These are phyloP conservation scores for Podospora conica DNA, from an alignment of 495 filamentous ascomycete genomes.

Conservation along the genomic window DNA sequence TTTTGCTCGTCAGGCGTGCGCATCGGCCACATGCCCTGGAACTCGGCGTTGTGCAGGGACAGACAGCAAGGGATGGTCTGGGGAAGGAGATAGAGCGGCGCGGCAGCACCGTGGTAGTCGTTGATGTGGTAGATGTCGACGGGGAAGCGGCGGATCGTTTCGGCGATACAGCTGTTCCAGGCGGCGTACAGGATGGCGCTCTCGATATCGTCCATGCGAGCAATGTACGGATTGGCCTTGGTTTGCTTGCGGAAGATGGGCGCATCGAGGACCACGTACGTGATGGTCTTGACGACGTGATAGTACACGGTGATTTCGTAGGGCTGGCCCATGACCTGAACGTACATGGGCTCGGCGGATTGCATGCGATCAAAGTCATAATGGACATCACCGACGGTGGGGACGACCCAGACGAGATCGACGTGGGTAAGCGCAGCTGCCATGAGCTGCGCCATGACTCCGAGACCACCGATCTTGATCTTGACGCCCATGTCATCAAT, in stretches of 20 bases:
- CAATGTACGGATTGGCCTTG: conserved; percentile 57
- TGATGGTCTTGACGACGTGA: conserved; percentile 59
- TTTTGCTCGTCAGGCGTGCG: conserved; percentile 55
- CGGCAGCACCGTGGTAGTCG: conserved; percentile 68
- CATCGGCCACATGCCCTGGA: conserved; percentile 67
- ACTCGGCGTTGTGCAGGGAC: conserved; percentile 51
- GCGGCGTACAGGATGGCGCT: conserved; percentile 65
- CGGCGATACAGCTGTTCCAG: conserved; percentile 64
- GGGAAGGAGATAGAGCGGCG: conserved; percentile 61
- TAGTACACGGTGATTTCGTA: conserved; percentile 61
- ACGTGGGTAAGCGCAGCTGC: conserved; percentile 60
- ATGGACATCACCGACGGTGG: conserved; percentile 59
- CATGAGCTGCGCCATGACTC: conserved; percentile 66
- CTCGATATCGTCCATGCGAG: conserved; percentile 66
- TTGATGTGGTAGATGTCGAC: conserved; percentile 72
- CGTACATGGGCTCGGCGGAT: conserved; percentile 53
- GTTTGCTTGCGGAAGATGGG: conserved; percentile 63
- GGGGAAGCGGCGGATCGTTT: conserved; percentile 47
- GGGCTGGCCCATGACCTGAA: conserved; percentile 54
- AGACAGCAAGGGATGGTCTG: conserved; percentile 49
- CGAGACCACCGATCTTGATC: conserved; percentile 64
- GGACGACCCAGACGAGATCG: conserved; percentile 66
- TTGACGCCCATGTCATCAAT: conserved; percentile 65
- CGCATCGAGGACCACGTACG: conserved; percentile 62
- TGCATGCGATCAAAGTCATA: conserved; percentile 50